Base-by-base conservation (phyloP, 2,329 filamentous ascomycete species). In the Aspergillus ruber region DNA sequence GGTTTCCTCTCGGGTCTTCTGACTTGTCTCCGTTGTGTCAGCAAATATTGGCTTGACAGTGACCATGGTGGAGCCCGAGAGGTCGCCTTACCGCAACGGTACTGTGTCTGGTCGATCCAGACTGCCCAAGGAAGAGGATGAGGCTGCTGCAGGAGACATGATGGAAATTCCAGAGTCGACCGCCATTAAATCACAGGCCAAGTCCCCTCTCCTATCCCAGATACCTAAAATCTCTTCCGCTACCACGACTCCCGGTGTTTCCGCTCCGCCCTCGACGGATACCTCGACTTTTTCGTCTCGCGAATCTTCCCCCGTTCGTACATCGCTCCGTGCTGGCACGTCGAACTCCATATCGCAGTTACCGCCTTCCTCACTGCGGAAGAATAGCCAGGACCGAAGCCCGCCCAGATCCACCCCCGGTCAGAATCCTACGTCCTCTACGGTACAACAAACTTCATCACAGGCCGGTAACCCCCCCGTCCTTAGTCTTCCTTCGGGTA, bases 391-490 rank as follows among this genome's bases (percentile, higher is more conserved):
- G 52, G 84, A 88, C 47, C 71, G 77, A 50, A 87, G 82, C 57
- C 83, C 84, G 17, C 74, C 77, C 47, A 78, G 84, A 36, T 61
- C 64, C 6, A 62, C 59, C 56, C 71, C 73, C 48, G 78, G 73
- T 40, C 56, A 62, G n/a, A 55, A 57, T 35, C 51, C 66, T 32
- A 82, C 82, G 44, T 77, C 83, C 21, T 77, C 82, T 20, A 74
- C 83, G 17, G 74, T 83, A 48, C 79, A 85, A 66, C 80, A 83
- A 63, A 80, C 82, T 50, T 73, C 91, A 43, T 86, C 86, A 13
- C 79, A 85, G 33, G 74, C 83, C 32, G 83, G 75, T 54, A 85
- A 82, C 43, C 85, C 88, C 6, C 78, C 80, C 44, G 73, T 91
- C 32, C 79, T 80, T 43, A 57, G 51, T 40, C 69, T 75, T 43